Percentiles rank a stretch among this genome's conserved stretches.
Conservation (phyloP, 352 stramenopile species). For the Aphanomyces invadans region DNA sequence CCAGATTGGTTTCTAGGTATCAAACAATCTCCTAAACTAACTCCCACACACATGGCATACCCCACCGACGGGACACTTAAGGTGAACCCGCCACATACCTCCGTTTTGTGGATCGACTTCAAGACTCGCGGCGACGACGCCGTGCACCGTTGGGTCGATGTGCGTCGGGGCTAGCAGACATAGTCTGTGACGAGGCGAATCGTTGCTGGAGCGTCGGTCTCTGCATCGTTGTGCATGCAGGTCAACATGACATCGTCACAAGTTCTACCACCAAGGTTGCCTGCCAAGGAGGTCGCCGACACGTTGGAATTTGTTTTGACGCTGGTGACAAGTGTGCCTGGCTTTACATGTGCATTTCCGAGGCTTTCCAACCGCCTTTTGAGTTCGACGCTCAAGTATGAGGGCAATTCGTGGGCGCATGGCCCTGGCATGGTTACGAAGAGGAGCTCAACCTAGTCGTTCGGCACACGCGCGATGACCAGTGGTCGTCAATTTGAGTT, state of each 20-base stretch:
- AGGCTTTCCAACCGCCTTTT: slow-evolving; percentile 38
- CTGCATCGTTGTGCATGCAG: slow-evolving; percentile 63
- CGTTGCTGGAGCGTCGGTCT: slow-evolving; percentile 56
- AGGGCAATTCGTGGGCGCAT: slow-evolving; percentile 57
- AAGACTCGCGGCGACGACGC: slow-evolving; percentile 56
- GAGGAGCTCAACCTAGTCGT: slow-evolving; percentile 23
- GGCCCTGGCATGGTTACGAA: slow-evolving; percentile 11
- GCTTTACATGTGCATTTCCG: slow-evolving; percentile 54
- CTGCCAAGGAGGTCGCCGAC: too few species aligned
- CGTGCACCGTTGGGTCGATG: slow-evolving; percentile 73
- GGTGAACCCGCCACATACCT: slow-evolving; percentile 23
- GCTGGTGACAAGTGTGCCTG: slow-evolving; percentile 69
- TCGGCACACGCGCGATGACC: slow-evolving; percentile 45
- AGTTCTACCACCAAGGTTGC: slow-evolving; percentile 33
- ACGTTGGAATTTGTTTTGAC: slow-evolving; percentile 54
- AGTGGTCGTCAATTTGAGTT: too few species aligned
- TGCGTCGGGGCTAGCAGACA: slow-evolving; percentile 87
- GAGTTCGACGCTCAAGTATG: slow-evolving; percentile 78
- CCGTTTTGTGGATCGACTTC: slow-evolving; percentile 83
- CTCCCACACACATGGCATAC: background rate
- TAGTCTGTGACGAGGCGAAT: slow-evolving; percentile 78
- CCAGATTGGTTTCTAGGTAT: too few species aligned
- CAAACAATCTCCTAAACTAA: too few species aligned
- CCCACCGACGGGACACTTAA: background rate
- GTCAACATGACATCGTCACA: slow-evolving; percentile 33